These are phyloP conservation scores for Crucibulum laeve DNA, from an alignment of 768 basidiomycete species.

Conservation along the genomic window DNA sequence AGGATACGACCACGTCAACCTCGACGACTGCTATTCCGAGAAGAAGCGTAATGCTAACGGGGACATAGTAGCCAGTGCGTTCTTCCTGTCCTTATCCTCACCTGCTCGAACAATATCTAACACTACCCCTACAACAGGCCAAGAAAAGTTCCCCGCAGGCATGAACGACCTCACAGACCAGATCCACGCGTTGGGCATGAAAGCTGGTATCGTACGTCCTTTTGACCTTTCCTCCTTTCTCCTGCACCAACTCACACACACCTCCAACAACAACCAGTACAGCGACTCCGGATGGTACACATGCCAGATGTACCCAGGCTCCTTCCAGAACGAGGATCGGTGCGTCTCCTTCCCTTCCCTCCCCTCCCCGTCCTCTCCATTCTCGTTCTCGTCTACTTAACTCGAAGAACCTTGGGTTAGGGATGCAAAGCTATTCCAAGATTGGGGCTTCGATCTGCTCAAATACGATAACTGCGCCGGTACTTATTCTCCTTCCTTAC, in stretches of 20 bases:
- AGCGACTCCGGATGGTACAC: slow-evolving; percentile 70
- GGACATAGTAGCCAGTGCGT: slow-evolving; percentile 53
- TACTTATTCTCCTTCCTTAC: slow-evolving; percentile 16
- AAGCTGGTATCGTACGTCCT: slow-evolving; percentile 54
- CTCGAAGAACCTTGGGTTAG: too few relatives aligned
- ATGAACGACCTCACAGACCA: slow-evolving; percentile 53
- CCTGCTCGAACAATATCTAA: neutral
- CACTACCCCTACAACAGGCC: slow-evolving; percentile 26
- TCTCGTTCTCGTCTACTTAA: neutral
- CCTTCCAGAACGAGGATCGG: slow-evolving; percentile 59
- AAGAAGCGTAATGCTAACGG: slow-evolving; percentile 46
- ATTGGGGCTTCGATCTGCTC: slow-evolving; percentile 65
- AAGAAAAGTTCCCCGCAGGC: slow-evolving; percentile 49
- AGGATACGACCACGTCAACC: slow-evolving; percentile 55
- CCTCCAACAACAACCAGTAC: slow-evolving; percentile 32
- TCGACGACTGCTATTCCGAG: slow-evolving; percentile 66
- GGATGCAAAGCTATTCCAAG: slow-evolving; percentile 53
- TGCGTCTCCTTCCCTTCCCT: slow-evolving; percentile 11
- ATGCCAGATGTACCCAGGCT: slow-evolving; percentile 61
- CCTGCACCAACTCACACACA: neutral
- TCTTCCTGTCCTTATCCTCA: neutral
- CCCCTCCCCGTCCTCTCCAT: neutral
- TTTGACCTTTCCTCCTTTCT: neutral
- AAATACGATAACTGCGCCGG: slow-evolving; percentile 65
- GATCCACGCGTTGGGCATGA: slow-evolving; percentile 52